These are phyloP conservation scores for Chlorella sp. DNA, from an alignment of 139 green algal species.

Conservation along the genomic window DNA sequence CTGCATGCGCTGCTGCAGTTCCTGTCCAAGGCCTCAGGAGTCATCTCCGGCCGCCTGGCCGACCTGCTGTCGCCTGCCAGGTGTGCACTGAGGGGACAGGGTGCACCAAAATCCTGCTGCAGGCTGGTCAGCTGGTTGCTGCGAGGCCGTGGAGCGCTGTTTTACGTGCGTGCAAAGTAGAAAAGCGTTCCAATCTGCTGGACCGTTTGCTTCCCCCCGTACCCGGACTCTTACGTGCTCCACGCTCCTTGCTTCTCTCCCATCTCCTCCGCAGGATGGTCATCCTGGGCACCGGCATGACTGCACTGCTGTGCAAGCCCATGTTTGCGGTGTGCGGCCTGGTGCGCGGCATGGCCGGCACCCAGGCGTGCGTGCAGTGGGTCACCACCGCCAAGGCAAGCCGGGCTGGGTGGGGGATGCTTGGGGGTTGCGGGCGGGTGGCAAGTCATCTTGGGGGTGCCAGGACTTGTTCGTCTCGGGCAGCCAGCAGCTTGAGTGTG, in stretches of 20 bases:
- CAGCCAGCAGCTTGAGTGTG: no score
- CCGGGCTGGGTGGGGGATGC: not conserved
- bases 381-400: constrained; percentile 76
- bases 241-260: not conserved
- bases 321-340: constrained; percentile 79
- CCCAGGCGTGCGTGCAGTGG: constrained; percentile 73
- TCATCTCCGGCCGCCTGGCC: constrained; percentile 72
- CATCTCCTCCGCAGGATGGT: constrained; percentile 63
- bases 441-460: no score
- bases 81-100: not conserved
- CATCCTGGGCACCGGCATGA: constrained; percentile 84
- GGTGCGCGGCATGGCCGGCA: constrained; percentile 68
- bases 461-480: no score
- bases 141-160: no score
- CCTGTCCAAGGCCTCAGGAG: constrained; percentile 79
- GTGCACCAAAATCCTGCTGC: not conserved
- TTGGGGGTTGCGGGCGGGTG: not conserved
- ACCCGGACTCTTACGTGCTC: no score
- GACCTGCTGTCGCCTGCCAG: constrained; percentile 80
- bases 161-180: no score
- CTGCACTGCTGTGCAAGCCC: constrained; percentile 82
- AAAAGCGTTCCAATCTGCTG: no score
- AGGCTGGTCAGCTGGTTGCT: no score
- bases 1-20: constrained; percentile 86
- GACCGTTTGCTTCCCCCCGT: no score